Evolutionary conservation across 768 basidiomycete species (phyloP), one percentile per base, ranked within the genome.

Genomic region (Lactarius sp.): DNA sequence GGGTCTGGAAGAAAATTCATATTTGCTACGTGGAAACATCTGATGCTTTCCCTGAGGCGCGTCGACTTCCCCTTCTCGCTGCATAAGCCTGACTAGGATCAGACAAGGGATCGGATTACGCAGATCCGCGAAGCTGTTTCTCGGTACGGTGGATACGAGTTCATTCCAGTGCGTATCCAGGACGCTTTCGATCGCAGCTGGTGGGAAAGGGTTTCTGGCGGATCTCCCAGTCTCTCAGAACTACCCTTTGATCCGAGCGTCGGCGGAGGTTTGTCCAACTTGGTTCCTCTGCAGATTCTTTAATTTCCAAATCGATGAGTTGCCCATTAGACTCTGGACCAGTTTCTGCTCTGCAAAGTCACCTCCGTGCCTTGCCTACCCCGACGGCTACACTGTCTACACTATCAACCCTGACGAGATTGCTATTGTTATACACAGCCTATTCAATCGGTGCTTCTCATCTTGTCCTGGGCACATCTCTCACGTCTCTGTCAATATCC

Each of bases 401-500:
- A 0, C 76, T 91, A 52, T 79, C 81, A 51, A 81, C 76, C 18
- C 76, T 93, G 14, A 79, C 79, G 58, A 83, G 90, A 20, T 74
- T 92, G n/a, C 77, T 94, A 13, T 77, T 92, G 31, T 75, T 92
- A 18, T 79, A 89, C 68, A 85, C 87, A 0, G 85, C 91, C 5
- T 74, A 75, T 31, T 77, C 80, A 1, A 80, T 77, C 4, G 71
- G 73, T 4, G 85, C 85, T n/a, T 91, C 91, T 0, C 90, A 93
- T 71, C 77, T 93, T 16, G 77, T 92, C 14, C 79, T 92, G 13
- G 92, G 92, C 65, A 87, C 90, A 14, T 86, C 85, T 2, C 75
- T 92, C n/a, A 92, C 92, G 1, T 84, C 86, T 0, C 77, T 93
- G 0, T 90, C 91, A 0, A 80, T 92, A 37, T 82, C 83, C 22